Conservation (phyloP, 2,329 filamentous ascomycete species). For the Talaromyces sp. region DNA sequence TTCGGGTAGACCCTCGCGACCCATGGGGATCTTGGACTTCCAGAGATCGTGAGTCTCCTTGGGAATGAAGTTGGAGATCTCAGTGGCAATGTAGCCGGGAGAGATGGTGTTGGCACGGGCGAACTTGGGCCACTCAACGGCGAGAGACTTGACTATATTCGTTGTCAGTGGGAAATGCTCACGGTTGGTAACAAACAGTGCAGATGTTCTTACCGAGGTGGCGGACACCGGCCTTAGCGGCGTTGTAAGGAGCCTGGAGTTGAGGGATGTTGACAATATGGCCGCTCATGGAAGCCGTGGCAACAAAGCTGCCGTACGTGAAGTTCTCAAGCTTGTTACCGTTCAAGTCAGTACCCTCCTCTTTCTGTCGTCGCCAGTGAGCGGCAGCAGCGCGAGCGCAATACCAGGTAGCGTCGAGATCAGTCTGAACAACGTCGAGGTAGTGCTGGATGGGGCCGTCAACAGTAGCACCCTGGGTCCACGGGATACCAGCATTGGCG, state of each 20-base stretch:
- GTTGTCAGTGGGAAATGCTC: constrained; percentile 14
- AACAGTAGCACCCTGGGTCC: constrained; percentile 63
- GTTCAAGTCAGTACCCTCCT: constrained; percentile 58
- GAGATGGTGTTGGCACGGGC: constrained; percentile 68
- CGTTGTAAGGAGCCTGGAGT: constrained; percentile 68
- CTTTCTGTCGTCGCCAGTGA: constrained; percentile 66
- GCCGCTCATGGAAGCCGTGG: constrained; percentile 72
- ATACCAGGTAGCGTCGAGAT: constrained; percentile 74
- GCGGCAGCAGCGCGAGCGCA: constrained; percentile 64
- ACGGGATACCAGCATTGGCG: constrained; percentile 71
- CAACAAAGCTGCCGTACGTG: constrained; percentile 65
- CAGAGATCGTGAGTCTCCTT: constrained; percentile 65
- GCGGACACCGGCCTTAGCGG: constrained; percentile 60
- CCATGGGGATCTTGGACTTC: constrained; percentile 76
- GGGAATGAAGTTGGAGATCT: constrained; percentile 62
- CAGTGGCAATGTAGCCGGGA: constrained; percentile 70
- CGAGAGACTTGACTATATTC: constrained; percentile 58
- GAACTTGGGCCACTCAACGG: constrained; percentile 72
- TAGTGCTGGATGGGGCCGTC: constrained; percentile 62
- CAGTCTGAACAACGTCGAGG: constrained; percentile 62
- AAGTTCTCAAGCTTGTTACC: constrained; percentile 59
- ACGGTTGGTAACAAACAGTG: constrained; percentile 42
- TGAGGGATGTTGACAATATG: constrained; percentile 75
- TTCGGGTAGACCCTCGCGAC: constrained; percentile 63
- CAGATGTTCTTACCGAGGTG: constrained; percentile 41